Base-by-base conservation (phyloP, 2,329 filamentous ascomycete genomes). In the Aphanoascus verrucosus region DNA sequence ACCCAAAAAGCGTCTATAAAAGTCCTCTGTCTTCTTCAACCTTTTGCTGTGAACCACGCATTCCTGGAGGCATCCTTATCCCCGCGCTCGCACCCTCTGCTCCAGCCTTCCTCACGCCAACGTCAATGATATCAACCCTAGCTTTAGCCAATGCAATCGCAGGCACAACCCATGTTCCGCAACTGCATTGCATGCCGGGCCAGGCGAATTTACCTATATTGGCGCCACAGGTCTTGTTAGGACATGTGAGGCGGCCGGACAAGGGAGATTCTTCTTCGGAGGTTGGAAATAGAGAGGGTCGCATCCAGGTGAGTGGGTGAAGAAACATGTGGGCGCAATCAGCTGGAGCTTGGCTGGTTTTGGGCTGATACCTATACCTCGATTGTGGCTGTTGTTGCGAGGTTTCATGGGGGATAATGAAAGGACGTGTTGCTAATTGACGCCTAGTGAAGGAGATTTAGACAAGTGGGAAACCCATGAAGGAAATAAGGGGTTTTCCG, bases 281-380 rank as follows among this genome's bases (percentile, higher is more conserved):
- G 9, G 62, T 55, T 4, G 70, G 70, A 53, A 70, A 71, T n/a
- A 98, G 80, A 62, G 84, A 83, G 0, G 83, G 74, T 5, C 86
- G 82, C 93, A 98, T 98, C 93, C 93, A 98, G 12, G 87, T 87
- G 34, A 98, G 74, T 0, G 93, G 88, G 64, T 97, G 89, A 58
- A 97, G 71, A 69, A 96, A 97, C 67, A 90, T 81, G 68, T 97
- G 91, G 17, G 85, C 84, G 64, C 93, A 98, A 34, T 72, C 65
- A 14, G 64, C 59, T 38, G 65, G 61, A 23, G 60, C 55, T 37
- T 57, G 40, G 19, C 1, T 38, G 17, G 17, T 20, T 46, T 28
- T 2, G 19, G 20, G 5, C 31, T 31, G 45, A 17, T 11, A 15
- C 32, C 17, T 38, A 44, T 31, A 15, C 14, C 41, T 44, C 19